Conservation (phyloP, 202 grass and related monocot species). For the Musa balbisiana region DNA sequence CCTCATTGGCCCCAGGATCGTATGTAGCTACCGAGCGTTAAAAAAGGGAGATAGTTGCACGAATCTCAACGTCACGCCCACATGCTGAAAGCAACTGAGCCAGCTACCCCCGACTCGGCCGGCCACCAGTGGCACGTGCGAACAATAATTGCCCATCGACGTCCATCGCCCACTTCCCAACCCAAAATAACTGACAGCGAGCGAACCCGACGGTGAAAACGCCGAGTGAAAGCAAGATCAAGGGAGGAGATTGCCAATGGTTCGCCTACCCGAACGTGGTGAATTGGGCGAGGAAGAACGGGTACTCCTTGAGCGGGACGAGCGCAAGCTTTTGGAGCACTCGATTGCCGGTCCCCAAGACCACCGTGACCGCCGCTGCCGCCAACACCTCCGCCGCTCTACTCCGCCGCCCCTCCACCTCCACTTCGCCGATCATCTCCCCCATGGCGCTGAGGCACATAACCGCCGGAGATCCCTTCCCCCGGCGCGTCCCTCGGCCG, state of each 20-base stretch:
- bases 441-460: slow-evolving; percentile 32
- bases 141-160: not conserved
- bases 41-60: not conserved
- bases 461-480: not conserved
- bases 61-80: not conserved
- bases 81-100: not conserved
- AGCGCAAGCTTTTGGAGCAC: slow-evolving; percentile 39
- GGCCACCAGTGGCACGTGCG: not conserved
- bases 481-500: not conserved
- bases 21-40: too few relatives aligned
- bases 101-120: not conserved
- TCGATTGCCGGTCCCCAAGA: slow-evolving; percentile 66
- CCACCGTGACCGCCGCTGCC: slow-evolving; percentile 42
- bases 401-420: slow-evolving; percentile 21
- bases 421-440: slow-evolving; percentile 31
- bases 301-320: slow-evolving; percentile 38
- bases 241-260: not conserved
- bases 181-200: too few relatives aligned
- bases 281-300: slow-evolving; percentile 85
- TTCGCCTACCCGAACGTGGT: slow-evolving; percentile 18
- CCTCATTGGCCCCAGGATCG: too few relatives aligned
- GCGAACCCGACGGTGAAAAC: too few relatives aligned
- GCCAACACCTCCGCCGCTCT: slow-evolving; percentile 35
- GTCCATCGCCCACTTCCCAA: too few relatives aligned
- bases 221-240: not conserved